phyloP scores from a whole-genome alignment of 441 rosid genomes.

The Aleurites moluccanus region DNA sequence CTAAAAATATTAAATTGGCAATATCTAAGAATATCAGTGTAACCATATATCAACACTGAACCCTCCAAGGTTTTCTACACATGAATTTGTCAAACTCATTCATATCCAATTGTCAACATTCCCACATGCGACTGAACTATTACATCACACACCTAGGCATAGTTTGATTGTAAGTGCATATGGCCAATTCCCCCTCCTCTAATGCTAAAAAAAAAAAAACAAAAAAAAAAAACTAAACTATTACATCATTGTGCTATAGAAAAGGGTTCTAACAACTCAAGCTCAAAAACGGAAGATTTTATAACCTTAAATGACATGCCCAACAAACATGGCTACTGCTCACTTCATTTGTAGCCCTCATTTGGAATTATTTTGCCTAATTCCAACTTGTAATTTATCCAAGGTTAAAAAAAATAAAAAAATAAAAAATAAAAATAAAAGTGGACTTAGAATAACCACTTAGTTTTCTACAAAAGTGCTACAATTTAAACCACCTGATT shows the following conservation, averaged over 20 bases:
- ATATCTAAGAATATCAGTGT: not conserved
- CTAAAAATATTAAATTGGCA: not conserved
- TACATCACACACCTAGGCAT: not conserved
- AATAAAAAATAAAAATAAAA: not conserved
- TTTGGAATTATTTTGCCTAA: not conserved
- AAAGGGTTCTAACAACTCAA: not conserved
- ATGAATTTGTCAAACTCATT: not conserved
- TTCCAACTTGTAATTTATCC: not conserved
- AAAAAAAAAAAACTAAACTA: no score
- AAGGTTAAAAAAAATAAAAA: not conserved
- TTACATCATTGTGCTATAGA: not conserved
- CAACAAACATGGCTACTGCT: not conserved
- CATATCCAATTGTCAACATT: not conserved
- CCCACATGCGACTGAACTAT: not conserved
- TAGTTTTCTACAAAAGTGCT: not conserved
- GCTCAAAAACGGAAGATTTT: not conserved
- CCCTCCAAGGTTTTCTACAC: not conserved
- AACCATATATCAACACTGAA: not conserved
- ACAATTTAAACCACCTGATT: not conserved
- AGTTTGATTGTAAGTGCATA: no score
- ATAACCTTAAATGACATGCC: not conserved
- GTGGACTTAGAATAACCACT: not conserved
- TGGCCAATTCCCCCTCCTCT: no score
- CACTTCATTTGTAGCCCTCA: not conserved
- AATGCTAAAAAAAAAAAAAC: no score